Evolutionary conservation across 805 yeast genomes (phyloP).

Genomic region (Cyberlindnera subsufficiens): DNA sequence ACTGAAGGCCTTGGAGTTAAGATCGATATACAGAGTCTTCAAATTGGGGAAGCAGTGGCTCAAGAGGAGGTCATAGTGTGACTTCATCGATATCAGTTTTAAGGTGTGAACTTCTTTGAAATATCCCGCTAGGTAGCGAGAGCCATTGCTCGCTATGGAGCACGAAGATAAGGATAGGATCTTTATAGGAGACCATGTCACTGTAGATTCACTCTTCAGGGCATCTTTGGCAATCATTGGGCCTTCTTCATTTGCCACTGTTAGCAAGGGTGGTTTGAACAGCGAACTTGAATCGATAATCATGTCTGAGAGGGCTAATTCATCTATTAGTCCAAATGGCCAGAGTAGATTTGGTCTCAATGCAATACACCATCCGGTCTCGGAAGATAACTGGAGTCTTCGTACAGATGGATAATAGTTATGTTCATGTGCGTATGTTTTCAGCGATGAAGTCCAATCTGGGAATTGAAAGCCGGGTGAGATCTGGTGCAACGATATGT

Average conservation of each 20-base stretch:
- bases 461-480: conserved; percentile 45
- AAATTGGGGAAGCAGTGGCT: conserved; percentile 40
- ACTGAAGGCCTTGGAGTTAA: conserved; percentile 40
- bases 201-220: conserved; percentile 8
- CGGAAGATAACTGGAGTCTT: conserved; percentile 34
- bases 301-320: conserved; percentile 39
- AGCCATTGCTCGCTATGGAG: conserved; percentile 31
- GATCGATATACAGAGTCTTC: conserved; percentile 37
- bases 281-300: conserved; percentile 39
- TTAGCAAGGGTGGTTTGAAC: conserved; percentile 24
- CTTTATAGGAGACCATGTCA: conserved; percentile 30
- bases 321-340: conserved; percentile 39
- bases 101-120: conserved; percentile 36
- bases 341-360: conserved; percentile 41
- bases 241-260: conserved; percentile 20
- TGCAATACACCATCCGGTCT: conserved; percentile 48
- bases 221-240: conserved; percentile 18
- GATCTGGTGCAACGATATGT: conserved; percentile 36
- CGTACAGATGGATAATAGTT: conserved; percentile 24
- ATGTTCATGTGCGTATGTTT: conserved; percentile 22
- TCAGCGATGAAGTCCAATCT: conserved; percentile 22
- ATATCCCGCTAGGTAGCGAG: conserved; percentile 30
- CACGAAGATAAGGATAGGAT: conserved; percentile 28
- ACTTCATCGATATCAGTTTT: conserved; percentile 31
- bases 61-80: conserved; percentile 42